Base-by-base conservation (phyloP, 1,139 yeast species). In the Yamadazyma trypodendri region DNA sequence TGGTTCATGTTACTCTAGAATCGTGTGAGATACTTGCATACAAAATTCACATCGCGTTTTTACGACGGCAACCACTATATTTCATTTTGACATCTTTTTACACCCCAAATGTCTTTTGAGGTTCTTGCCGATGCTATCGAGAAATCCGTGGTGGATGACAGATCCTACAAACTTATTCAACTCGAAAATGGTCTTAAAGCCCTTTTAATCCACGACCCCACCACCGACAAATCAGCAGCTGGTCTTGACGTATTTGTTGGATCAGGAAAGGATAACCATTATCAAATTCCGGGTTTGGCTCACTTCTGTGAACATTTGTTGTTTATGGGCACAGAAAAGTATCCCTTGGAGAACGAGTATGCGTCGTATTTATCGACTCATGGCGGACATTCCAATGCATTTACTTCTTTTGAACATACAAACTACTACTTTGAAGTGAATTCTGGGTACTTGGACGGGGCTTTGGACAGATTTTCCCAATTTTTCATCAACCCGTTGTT, bases 281-380 rank as follows among this genome's bases (percentile, higher is more conserved):
- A 61, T 44, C 68, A 72, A 21, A 60, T 88, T 22, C 84, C 90
- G 2, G 98, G 98, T 1, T 68, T 92, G 44, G 98, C 98, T 2
- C 98, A 92, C 62, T 92, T 92, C 60, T 89, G 97, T 63, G 98
- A 92, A 64, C 98, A 92, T 62, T 70, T 92, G 49, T 68, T 92
- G 44, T 92, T 92, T 59, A 88, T 92, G 96, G 98, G 98, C n/a
- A 90, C 97, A 4, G 72, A 77, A 49, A 90, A 89, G 61, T 92
- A 84, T 54, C 98, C 98, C 0, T 72, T 75, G 42, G 98, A 92
- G 59, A 89, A 88, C 58, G 97, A 88, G 51, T 92, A 92, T 60
- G 72, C 83, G 32, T 77, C 82, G 39, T 92, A 75, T 57, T 66
- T 92, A 43, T 74, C 95, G 6, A 80, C 84, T 44, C 95, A 77